A percentile compares a stretch with the other conserved stretches of the same genome.
These are phyloP conservation scores for Phaeophleospora eucalypticola DNA, from an alignment of 2,329 filamentous ascomycete species.

Conservation along the genomic window DNA sequence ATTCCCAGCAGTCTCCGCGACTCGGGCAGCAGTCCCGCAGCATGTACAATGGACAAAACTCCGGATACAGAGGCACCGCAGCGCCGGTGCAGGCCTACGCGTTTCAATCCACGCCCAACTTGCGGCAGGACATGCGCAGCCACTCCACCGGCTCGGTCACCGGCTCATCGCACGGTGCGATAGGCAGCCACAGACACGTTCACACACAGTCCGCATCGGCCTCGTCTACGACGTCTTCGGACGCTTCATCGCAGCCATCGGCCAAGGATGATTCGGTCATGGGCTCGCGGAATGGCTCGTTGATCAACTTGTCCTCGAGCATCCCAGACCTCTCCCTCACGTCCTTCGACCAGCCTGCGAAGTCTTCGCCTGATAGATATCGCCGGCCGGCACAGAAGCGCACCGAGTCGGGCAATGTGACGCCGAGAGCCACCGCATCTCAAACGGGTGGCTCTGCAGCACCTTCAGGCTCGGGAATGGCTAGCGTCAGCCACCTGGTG, in stretches of 20 bases:
- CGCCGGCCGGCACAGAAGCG: slow-evolving; percentile 60
- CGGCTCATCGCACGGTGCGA: slow-evolving; percentile 27
- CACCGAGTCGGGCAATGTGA: slow-evolving; percentile 46
- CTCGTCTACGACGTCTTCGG: slow-evolving; percentile 50
- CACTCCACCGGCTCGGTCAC: slow-evolving; percentile 53
- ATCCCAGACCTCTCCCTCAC: slow-evolving; percentile 54
- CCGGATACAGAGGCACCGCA: slow-evolving; percentile 40
- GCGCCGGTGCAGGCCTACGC: slow-evolving; percentile 49
- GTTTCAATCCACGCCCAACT: slow-evolving; percentile 50
- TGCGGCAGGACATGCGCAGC: slow-evolving; percentile 54
- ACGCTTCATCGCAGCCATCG: slow-evolving; percentile 34
- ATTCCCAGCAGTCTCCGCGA: slow-evolving; percentile 36
- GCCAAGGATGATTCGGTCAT: slow-evolving; percentile 35
- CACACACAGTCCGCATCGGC: slow-evolving; percentile 34
- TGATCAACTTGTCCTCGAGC: slow-evolving; percentile 48
- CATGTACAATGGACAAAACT: slow-evolving; percentile 41
- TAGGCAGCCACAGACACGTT: slow-evolving; percentile 32
- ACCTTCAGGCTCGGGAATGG: slow-evolving; percentile 53
- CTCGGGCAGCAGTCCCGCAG: slow-evolving; percentile 40
- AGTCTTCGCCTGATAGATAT: slow-evolving; percentile 78
- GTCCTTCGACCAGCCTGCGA: slow-evolving; percentile 55
- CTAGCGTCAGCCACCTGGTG: slow-evolving; percentile 50
- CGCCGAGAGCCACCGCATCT: slow-evolving; percentile 23
- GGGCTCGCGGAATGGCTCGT: slow-evolving; percentile 29
- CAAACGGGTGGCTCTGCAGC: slow-evolving; percentile 37